Evolutionary conservation across 306 rosid genomes (phyloP), one percentile per base, ranked within the genome.

Genomic region (Ormosia semicastrata): DNA sequence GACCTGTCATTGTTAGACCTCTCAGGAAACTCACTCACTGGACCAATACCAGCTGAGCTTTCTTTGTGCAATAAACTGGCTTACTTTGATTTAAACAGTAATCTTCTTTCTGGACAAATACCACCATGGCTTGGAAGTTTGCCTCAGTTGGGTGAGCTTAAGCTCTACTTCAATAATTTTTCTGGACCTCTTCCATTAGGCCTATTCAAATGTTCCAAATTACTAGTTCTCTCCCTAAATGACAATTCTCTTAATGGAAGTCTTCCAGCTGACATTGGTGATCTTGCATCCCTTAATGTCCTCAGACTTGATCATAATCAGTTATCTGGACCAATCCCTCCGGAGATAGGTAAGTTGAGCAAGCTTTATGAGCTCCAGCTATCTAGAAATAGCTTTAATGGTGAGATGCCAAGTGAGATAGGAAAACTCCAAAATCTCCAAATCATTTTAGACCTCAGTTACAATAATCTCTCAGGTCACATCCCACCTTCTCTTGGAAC

Each of bases 361-460:
- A 85, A 86, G 80, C 87, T 95, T 60, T 95, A 89, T 58, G 97
- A 95, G 89, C 91, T 95, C 39, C 91, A 47, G 67, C 87, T 95
- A 43, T 86, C 99, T 2, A 57, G 75, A 40, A 95, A 93, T 58
- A 82, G 80, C 82, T 89, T 93, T 1, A 59, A 36, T 73, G 97
- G 97, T 66, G 97, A 90, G 74, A 79, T 93, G 36, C 97, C 98
- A 6, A 50, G 1, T 76, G 97, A 95, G 88, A 54, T 95, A 52
- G 97, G 90, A 50, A 92, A 88, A 80, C 92, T 93, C 62, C 96
- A 90, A 83, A 95, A 95, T 86, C 94, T 95, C 14, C 99, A 95
- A 85, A 92, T 88, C 87, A 60, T 88, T 59, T 85, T 95, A 41
- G 94, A 93, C 91, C 91, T 93, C 85, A 89, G 98, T 86, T 78